phyloP scores from a whole-genome alignment of 345 rosid species.

The Bretschneidera sinensis region DNA sequence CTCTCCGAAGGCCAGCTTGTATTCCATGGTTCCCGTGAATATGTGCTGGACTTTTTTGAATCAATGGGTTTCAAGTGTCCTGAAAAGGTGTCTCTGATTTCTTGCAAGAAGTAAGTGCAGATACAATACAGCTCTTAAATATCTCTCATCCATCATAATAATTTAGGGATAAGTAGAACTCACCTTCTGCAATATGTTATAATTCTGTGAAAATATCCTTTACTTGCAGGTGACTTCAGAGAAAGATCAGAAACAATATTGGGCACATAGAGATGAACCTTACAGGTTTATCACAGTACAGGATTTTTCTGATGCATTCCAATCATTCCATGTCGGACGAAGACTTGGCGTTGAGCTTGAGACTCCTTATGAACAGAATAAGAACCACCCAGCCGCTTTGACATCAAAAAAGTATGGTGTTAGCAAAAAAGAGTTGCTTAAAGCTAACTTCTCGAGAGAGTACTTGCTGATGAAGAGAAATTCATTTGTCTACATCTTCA shows the following conservation, averaged over 20 bases:
- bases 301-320: conserved; percentile 70
- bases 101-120: conserved; percentile 62
- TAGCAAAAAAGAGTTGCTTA: conserved; percentile 49
- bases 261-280: conserved; percentile 52
- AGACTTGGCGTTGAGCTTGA: conserved; percentile 43
- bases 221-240: conserved; percentile 63
- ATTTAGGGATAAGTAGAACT: not conserved
- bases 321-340: conserved; percentile 50
- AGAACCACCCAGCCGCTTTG: conserved; percentile 76
- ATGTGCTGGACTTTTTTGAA: conserved; percentile 57
- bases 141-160: not conserved
- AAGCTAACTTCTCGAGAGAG: conserved; percentile 58
- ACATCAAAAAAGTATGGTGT: conserved; percentile 53
- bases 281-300: conserved; percentile 51
- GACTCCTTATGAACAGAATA: conserved; percentile 48
- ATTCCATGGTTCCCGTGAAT: conserved; percentile 68
- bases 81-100: conserved; percentile 75
- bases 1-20: conserved; percentile 68
- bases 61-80: conserved; percentile 70
- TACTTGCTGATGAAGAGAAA: conserved; percentile 70
- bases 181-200: not conserved
- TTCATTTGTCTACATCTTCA: conserved; percentile 67
- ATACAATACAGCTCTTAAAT: not conserved
- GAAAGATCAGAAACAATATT: conserved; percentile 81
- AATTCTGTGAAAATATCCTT: not conserved